These are phyloP conservation scores for Colletotrichum caudatum DNA, from an alignment of 2,329 filamentous ascomycete species.

Conservation along the genomic window DNA sequence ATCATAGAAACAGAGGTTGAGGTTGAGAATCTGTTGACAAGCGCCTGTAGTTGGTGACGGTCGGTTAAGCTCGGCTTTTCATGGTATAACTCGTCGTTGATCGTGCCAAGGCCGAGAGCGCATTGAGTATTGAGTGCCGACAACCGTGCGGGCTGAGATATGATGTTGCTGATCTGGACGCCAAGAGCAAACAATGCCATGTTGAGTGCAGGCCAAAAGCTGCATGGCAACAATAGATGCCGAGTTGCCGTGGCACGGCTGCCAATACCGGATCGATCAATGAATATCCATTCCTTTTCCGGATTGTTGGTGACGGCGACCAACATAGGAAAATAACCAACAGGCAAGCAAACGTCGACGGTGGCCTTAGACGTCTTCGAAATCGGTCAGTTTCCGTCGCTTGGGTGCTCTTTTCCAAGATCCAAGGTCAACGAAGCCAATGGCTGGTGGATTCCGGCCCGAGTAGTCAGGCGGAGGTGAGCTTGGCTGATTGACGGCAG, in stretches of 20 bases:
- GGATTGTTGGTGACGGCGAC: constrained; percentile 17
- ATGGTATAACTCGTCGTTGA: neutral
- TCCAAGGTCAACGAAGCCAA: constrained; percentile 31
- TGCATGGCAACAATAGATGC: constrained; percentile 1
- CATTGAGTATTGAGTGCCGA: neutral
- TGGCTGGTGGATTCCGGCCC: constrained; percentile 1
- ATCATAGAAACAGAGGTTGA: neutral
- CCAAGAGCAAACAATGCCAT: neutral
- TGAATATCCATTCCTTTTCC: constrained; percentile 3
- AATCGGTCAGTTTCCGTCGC: constrained; percentile 39
- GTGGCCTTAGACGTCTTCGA: constrained; percentile 21
- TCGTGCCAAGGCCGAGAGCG: neutral
- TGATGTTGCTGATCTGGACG: constrained; percentile 3
- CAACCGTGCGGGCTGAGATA: neutral
- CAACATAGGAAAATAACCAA: constrained; percentile 7
- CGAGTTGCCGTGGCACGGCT: constrained; percentile 3
- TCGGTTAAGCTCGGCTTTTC: neutral
- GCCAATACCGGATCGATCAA: neutral
- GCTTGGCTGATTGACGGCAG: neutral
- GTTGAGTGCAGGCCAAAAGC: neutral
- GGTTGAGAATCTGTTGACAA: neutral
- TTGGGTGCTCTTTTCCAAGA: constrained; percentile 40
- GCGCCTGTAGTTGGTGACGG: neutral
- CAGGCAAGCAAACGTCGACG: neutral
- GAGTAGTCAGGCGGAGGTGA: neutral